A percentile compares a stretch with the other conserved stretches of the same genome.
Conservation (phyloP, 805 yeast genomes). For the Brettanomyces anomalus region DNA sequence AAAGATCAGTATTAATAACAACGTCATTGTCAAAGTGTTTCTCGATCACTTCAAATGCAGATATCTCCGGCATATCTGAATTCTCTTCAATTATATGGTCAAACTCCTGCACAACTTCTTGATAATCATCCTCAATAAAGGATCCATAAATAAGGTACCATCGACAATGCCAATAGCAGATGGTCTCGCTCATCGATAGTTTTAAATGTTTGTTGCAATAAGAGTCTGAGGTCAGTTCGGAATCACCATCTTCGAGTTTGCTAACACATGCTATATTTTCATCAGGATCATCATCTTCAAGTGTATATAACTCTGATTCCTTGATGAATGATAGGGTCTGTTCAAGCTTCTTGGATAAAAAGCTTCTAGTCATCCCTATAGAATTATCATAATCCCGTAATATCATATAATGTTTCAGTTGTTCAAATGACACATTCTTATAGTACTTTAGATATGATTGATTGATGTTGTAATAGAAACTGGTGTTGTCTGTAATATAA, state of each 20-base stretch:
- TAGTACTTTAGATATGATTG: slow-evolving; percentile 10
- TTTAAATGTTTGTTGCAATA: background rate
- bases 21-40: slow-evolving; percentile 10
- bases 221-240: background rate
- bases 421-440: slow-evolving; percentile 9
- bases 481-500: slow-evolving; percentile 13
- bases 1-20: slow-evolving; percentile 10
- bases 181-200: slow-evolving; percentile 8
- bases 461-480: slow-evolving; percentile 12
- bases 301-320: slow-evolving; percentile 6
- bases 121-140: slow-evolving; percentile 18
- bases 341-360: slow-evolving; percentile 12
- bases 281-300: slow-evolving; percentile 9
- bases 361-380: slow-evolving; percentile 7
- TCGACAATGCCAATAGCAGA: slow-evolving; percentile 22
- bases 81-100: slow-evolving; percentile 8
- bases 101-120: slow-evolving; percentile 15
- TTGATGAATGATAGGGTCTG: slow-evolving; percentile 14
- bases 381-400: slow-evolving; percentile 15
- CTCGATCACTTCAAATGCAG: slow-evolving; percentile 13
- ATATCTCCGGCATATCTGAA: slow-evolving; percentile 6
- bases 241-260: too few relatives aligned
- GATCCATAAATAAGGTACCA: slow-evolving; percentile 20
- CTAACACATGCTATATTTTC: background rate
- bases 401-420: slow-evolving; percentile 11